A percentile compares a stretch with the other conserved stretches of the same genome.
Conservation (phyloP, 2,329 filamentous ascomycete species). For the Cercospora janseana region DNA sequence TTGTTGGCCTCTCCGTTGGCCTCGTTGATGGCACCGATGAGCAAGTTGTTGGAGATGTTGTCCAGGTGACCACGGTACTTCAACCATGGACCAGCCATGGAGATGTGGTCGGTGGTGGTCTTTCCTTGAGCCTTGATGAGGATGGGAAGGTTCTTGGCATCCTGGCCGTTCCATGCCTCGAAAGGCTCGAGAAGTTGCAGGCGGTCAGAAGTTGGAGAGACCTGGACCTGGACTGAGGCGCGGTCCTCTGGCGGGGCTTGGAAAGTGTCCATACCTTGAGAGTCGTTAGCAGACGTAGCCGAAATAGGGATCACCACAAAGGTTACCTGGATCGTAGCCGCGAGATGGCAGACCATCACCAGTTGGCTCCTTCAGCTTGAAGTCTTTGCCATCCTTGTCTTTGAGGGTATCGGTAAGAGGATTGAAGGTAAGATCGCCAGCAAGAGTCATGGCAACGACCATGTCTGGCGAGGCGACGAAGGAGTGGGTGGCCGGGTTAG, state of each 20-base stretch:
- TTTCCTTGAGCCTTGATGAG: conserved; percentile 96
- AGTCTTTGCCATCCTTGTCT: conserved; percentile 95
- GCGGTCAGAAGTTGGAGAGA: conserved; percentile 87
- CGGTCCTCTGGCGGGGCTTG: conserved; percentile 88
- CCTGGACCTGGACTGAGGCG: conserved; percentile 68
- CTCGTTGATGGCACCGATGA: conserved; percentile 94
- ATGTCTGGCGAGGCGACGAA: conserved; percentile 91
- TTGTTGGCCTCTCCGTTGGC: conserved; percentile 98
- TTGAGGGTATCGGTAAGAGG: conserved; percentile 84
- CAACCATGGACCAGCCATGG: conserved; percentile 87
- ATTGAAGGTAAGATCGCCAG: conserved; percentile 88
- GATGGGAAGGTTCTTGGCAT: conserved; percentile 78
- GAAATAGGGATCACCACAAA: not conserved
- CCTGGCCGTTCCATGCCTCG: conserved; percentile 79
- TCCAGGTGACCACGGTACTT: conserved; percentile 98
- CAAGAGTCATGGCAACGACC: conserved; percentile 81
- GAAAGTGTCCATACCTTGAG: conserved; percentile 32
- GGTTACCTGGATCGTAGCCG: conserved; percentile 75
- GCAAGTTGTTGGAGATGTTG: conserved; percentile 99
- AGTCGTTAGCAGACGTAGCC: not conserved
- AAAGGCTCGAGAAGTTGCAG: conserved; percentile 90
- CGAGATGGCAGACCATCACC: conserved; percentile 75
- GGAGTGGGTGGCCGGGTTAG: conserved; percentile 89
- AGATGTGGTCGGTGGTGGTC: conserved; percentile 27
- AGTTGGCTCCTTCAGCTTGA: conserved; percentile 75